Percentiles rank a stretch among this genome's conserved stretches.
Conservation (phyloP, 768 basidiomycete species). For the Macrolepiota dolichaula region DNA sequence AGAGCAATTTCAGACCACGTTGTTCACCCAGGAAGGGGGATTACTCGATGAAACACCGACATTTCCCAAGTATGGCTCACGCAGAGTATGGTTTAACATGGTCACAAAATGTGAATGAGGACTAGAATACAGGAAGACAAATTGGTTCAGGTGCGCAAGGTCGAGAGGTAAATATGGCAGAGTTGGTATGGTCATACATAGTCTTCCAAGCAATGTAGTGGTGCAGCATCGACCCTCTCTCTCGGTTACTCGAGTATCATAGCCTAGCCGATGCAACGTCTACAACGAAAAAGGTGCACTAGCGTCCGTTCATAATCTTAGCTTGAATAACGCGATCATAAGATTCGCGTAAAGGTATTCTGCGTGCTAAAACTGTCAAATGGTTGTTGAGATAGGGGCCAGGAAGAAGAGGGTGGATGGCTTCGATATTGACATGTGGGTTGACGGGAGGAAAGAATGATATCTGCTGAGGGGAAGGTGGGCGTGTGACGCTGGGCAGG, state of each 20-base stretch:
- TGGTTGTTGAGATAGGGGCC: slow-evolving; percentile 71
- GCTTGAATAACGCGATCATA: slow-evolving; percentile 64
- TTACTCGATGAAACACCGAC: background rate
- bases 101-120: background rate
- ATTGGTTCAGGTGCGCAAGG: background rate
- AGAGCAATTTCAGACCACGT: background rate
- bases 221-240: background rate
- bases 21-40: background rate
- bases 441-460: slow-evolving; percentile 65
- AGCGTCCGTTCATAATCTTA: slow-evolving; percentile 36
- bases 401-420: slow-evolving; percentile 68
- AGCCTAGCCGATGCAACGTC: background rate
- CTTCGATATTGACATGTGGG: slow-evolving; percentile 50
- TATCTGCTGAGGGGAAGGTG: slow-evolving; percentile 45
- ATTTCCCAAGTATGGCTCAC: background rate
- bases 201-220: background rate
- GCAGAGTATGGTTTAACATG: background rate
- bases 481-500: slow-evolving; percentile 45
- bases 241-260: background rate
- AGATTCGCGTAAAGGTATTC: slow-evolving; percentile 66
- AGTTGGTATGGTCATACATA: background rate
- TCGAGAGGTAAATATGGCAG: background rate
- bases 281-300: background rate
- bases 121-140: background rate
- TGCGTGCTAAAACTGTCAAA: slow-evolving; percentile 61